Evolutionary conservation across 495 filamentous ascomycete species (phyloP).

Genomic region (Penicillium macrosclerotiorum): DNA sequence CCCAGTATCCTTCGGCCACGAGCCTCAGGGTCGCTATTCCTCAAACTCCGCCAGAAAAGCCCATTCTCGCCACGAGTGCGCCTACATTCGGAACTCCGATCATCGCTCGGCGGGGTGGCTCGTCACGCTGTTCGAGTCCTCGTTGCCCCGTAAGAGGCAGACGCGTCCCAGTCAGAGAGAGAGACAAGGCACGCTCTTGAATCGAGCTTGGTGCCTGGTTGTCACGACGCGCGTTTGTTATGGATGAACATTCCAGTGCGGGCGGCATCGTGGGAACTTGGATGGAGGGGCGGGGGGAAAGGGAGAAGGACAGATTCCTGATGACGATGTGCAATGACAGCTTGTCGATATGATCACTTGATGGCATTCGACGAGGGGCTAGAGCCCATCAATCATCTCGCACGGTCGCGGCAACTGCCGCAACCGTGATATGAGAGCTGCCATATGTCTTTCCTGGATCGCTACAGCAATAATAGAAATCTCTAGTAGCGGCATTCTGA

Average conservation of each 20-base stretch:
- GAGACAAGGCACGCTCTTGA: not conserved
- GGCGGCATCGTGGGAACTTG: not conserved
- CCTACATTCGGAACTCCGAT: not conserved
- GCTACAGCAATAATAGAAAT: too few relatives aligned
- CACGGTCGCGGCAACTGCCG: too few relatives aligned
- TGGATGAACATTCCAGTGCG: conserved; percentile 22
- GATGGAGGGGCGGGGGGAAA: too few relatives aligned
- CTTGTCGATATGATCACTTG: too few relatives aligned
- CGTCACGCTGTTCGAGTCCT: not conserved
- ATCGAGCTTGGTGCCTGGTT: not conserved
- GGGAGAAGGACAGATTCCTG: too few relatives aligned
- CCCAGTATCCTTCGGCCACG: too few relatives aligned
- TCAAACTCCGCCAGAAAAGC: not conserved
- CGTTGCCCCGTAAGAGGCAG: not conserved
- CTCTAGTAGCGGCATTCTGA: too few relatives aligned
- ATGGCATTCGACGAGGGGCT: too few relatives aligned
- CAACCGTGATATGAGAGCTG: too few relatives aligned
- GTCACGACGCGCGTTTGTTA: conserved; percentile 18
- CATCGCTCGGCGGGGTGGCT: not conserved
- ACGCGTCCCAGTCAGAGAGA: not conserved
- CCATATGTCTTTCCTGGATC: too few relatives aligned
- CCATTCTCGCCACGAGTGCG: not conserved
- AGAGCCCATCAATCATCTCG: too few relatives aligned
- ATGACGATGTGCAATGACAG: conserved; percentile 15
- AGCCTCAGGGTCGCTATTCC: too few relatives aligned